phyloP scores from a whole-genome alignment of 1,284 basidiomycete species.

The Lentinula novae-zelandiae region DNA sequence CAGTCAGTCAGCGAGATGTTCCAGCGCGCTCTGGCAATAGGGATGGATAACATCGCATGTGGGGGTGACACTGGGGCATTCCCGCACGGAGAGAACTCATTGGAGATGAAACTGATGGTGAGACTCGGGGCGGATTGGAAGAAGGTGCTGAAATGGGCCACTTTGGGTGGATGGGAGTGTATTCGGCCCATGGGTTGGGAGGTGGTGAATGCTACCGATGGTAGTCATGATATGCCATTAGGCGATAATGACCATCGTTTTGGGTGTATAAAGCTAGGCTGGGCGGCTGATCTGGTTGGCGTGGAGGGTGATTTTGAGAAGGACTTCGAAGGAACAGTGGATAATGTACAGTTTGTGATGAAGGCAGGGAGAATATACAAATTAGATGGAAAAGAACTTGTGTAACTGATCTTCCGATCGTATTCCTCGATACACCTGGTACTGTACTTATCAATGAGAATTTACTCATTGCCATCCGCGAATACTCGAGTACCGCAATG shows the following conservation, averaged over 20 bases:
- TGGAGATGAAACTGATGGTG: slow-evolving; percentile 62
- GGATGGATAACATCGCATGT: slow-evolving; percentile 48
- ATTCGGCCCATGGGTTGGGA: slow-evolving; percentile 51
- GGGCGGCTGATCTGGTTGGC: slow-evolving; percentile 58
- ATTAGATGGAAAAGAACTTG: slow-evolving; percentile 28
- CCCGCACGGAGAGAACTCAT: slow-evolving; percentile 56
- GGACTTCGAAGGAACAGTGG: slow-evolving; percentile 47
- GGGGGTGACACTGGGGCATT: slow-evolving; percentile 66
- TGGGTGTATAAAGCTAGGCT: slow-evolving; percentile 47
- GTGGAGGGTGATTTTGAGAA: slow-evolving; percentile 44
- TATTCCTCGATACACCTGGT: too few species aligned
- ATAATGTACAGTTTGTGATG: slow-evolving; percentile 53
- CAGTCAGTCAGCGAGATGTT: slow-evolving; percentile 38
- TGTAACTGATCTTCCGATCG: not conserved
- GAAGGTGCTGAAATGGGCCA: slow-evolving; percentile 56
- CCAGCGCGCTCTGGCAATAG: slow-evolving; percentile 36
- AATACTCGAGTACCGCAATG: too few species aligned
- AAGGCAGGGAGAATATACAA: slow-evolving; percentile 53
- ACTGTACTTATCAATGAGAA: too few species aligned
- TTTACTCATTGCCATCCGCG: too few species aligned
- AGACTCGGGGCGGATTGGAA: slow-evolving; percentile 49
- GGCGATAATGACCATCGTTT: slow-evolving; percentile 59
- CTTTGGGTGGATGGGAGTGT: slow-evolving; percentile 56
- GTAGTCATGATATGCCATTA: slow-evolving; percentile 23
- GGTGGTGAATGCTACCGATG: slow-evolving; percentile 19